Conservation (phyloP, 1,284 basidiomycete genomes). For the Ceratobasidium papillatum region DNA sequence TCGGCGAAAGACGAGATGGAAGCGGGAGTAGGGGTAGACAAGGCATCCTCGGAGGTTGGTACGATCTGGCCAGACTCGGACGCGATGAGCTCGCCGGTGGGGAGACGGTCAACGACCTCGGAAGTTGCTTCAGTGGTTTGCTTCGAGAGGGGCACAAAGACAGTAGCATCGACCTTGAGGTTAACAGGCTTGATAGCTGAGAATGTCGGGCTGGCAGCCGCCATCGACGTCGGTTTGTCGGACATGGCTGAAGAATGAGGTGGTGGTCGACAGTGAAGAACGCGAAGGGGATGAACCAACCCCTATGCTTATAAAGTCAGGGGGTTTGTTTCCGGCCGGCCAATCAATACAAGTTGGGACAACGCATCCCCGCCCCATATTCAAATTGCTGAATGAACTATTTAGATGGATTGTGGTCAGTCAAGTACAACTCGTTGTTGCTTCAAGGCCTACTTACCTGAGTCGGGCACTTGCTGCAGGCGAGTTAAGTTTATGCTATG, state of each 20-base stretch:
- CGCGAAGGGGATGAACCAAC: neutral
- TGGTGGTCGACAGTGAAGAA: neutral
- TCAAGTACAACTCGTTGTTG: neutral
- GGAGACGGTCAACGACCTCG: neutral
- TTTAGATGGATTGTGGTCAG: neutral
- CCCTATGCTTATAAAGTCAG: slow-evolving; percentile 25
- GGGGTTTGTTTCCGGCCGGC: neutral
- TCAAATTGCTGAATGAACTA: neutral
- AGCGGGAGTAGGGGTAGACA: slow-evolving; percentile 26
- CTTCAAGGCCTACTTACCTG: no score
- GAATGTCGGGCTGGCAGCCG: neutral
- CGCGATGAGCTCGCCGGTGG: neutral
- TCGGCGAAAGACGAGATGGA: slow-evolving; percentile 25
- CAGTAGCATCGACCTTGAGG: slow-evolving; percentile 5
- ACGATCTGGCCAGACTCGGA: slow-evolving; percentile 2
- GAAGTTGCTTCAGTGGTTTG: neutral
- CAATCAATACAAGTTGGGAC: neutral
- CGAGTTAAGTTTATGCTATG: no score
- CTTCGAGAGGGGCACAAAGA: slow-evolving; percentile 15
- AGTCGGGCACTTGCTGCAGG: no score
- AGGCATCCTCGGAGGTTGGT: neutral
- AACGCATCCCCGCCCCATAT: neutral
- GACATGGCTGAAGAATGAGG: slow-evolving; percentile 25
- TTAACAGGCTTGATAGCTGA: neutral
- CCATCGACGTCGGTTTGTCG: neutral